Evolutionary conservation across 2,329 filamentous ascomycete genomes (phyloP), one percentile per base, ranked within the genome.

Genomic region (Fusarium nisikadoi): DNA sequence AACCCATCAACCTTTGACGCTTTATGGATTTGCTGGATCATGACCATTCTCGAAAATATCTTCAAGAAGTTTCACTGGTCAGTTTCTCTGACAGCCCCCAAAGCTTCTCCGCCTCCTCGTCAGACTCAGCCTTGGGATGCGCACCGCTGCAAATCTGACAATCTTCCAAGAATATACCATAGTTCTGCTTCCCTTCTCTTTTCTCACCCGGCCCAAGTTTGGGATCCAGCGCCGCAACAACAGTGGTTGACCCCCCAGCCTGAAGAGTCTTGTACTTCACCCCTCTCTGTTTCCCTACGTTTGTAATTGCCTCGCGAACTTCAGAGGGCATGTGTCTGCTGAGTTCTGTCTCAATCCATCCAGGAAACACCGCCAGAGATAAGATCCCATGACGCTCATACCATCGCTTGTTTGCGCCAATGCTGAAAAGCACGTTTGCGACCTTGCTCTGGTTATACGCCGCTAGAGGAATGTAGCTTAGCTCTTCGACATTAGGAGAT

Each of bases 1-100:
- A 19, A 9, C 4, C 2, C 9, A 10, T 45, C 2, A 13, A 43
- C 8, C 8, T 12, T 2, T 8, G 8, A 19, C 3, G 3, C 4
- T 4, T 16, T 4, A 16, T 27, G 3, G 2, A 16, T 8, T n/a
- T 31, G 2, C 27, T 13, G 31, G 27, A 5, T 31, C 25, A 13
- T n/a, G 3, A 3, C 23, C 23, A 25, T 25, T 25, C 4, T 4
- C 2, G 6, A 12, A 49, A 17, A 8, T 16, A 9, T 13, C n/a
- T 49, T 29, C n/a, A 31, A 23, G 11, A 19, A 1, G 7, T 19
- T 35, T 5, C 23, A 20, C 5, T n/a, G 23, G 2, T 20, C 19
- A 53, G 19, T 3, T 39, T 39, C 7, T 39, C 49, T 2, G 49
- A 53, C 10, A 53, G 3, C 7, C 12, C 23, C 49, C 49, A 53